phyloP scores from a whole-genome alignment of 306 rosid genomes.

The Cucurbita ficifolia region DNA sequence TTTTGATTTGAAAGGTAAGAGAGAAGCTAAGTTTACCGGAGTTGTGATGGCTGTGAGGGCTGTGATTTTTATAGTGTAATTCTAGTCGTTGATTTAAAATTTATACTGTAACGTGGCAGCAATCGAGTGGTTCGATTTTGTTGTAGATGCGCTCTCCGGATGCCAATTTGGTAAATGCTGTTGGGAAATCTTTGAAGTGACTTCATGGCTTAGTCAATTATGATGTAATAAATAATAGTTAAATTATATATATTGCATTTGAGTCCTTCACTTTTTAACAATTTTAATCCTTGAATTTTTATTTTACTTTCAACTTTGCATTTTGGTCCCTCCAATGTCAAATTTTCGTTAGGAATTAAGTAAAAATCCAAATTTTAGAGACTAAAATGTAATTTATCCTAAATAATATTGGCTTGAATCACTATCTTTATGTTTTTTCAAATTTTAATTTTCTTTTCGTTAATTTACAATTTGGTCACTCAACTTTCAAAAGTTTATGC shows the following conservation, averaged over 20 bases:
- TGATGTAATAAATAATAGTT: not conserved
- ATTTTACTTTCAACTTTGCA: too few relatives aligned
- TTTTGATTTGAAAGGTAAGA: not conserved
- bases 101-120: not conserved
- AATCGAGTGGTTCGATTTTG: not conserved
- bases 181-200: not conserved
- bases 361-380: too few relatives aligned
- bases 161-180: not conserved
- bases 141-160: not conserved
- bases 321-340: too few relatives aligned
- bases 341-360: too few relatives aligned
- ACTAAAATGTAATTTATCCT: too few relatives aligned
- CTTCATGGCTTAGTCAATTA: conserved; percentile 6
- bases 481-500: too few relatives aligned
- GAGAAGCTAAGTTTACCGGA: not conserved
- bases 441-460: not conserved
- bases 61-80: not conserved
- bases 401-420: not conserved
- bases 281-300: too few relatives aligned
- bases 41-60: conserved; percentile 8
- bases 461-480: too few relatives aligned
- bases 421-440: not conserved
- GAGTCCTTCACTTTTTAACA: too few relatives aligned
- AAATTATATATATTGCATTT: too few relatives aligned
- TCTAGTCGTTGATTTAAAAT: not conserved